Percentiles rank a stretch among this genome's conserved stretches.
These are phyloP conservation scores for Tolypocladium tundrense DNA, from an alignment of 2,329 filamentous ascomycete genomes.

Conservation along the genomic window DNA sequence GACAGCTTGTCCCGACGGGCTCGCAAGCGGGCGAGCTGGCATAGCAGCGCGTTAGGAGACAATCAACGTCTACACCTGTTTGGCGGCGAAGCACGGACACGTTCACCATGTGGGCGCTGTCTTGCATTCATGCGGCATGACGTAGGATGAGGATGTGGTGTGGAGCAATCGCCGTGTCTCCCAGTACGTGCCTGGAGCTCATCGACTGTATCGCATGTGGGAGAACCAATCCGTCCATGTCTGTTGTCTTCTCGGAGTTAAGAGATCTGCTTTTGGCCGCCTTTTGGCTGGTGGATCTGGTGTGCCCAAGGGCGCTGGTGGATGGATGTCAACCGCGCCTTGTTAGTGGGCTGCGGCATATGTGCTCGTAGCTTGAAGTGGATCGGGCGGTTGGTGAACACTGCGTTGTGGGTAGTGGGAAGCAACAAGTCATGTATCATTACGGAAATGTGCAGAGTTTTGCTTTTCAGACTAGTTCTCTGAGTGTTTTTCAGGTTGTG, in stretches of 20 bases:
- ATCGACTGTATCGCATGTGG: too few species aligned
- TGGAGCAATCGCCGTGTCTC: neutral
- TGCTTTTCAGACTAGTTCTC: too few species aligned
- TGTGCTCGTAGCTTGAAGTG: neutral
- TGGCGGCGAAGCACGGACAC: neutral
- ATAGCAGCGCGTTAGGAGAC: neutral
- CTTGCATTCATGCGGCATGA: neutral
- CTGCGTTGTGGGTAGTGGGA: too few species aligned
- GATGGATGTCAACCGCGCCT: neutral
- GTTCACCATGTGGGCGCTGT: too few species aligned
- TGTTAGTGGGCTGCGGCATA: neutral
- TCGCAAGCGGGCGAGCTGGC: neutral
- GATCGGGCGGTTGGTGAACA: too few species aligned
- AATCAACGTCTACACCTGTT: too few species aligned
- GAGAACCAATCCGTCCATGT: neutral
- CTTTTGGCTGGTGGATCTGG: neutral
- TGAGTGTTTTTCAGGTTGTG: too few species aligned
- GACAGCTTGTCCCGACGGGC: neutral
- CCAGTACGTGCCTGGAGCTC: neutral
- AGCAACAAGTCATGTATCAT: too few species aligned
- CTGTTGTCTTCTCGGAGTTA: neutral
- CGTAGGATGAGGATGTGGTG: neutral
- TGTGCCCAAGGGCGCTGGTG: neutral
- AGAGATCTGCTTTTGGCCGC: neutral
- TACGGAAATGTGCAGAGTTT: too few species aligned